Evolutionary conservation across 768 basidiomycete genomes (phyloP), one percentile per base, ranked within the genome.

Genomic region (Rhodosporidiobolus odoratus): DNA sequence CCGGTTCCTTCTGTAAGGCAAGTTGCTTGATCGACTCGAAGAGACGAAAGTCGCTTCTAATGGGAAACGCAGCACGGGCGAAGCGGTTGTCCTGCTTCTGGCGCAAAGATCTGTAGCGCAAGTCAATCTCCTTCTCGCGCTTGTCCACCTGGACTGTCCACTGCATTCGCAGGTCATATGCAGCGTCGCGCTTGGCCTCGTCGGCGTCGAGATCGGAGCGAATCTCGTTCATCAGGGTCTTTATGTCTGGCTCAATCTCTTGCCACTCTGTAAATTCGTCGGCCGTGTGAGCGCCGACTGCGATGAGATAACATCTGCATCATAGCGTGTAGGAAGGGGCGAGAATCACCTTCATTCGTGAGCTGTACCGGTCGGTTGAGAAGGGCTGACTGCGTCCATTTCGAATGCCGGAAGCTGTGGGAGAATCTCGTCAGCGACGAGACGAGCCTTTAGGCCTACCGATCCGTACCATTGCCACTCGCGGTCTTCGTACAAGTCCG

Each of bases 11-110:
- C 16, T 32, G 35, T 6, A 63, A 27, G 52, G 32, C 45, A 21
- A 65, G 52, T 1, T 32, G 2, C 41, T 48, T 30, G 53, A 65
- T 58, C n/a, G 52, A 45, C 1, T 52, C 23, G 19, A 70, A 41
- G 21, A 23, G 30, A 47, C 65, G 41, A 45, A 70, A 69, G 40
- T 69, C 50, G 47, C 13, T 27, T n/a, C 45, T 45, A n/a, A 69
- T 56, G 13, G 68, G 68, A 25, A 64, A 53, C 10, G 35, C 19
- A 34, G 30, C 10, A 19, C 41, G 41, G 32, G 34, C 30, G 43
- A 37, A 48, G 23, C 2, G 1, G 43, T 30, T n/a, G 17, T 47
- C 38, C 19, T 48, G 7, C 2, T 13, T 19, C 15, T 37, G 17
- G 54, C 34, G 34, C 17, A 19, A 34, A 8, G 16, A 4, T 4